phyloP scores from a whole-genome alignment of 1,139 yeast species.

The Hyphopichia pseudoburtonii region DNA sequence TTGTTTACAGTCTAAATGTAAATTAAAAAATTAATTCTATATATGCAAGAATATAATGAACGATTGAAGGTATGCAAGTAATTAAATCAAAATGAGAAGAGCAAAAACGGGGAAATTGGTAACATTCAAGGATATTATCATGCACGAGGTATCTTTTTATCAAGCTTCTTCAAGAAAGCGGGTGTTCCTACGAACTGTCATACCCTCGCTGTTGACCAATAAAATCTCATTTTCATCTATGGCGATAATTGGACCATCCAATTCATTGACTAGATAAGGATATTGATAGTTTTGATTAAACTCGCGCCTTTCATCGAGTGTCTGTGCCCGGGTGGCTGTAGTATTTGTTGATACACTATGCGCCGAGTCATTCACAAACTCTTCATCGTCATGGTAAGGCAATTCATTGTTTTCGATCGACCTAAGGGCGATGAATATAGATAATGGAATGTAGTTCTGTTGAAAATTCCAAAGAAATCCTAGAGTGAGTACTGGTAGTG shows the following conservation, averaged over 20 bases:
- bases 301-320: slow-evolving; percentile 71
- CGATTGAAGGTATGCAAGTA: too few species aligned
- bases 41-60: too few species aligned
- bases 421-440: slow-evolving; percentile 82
- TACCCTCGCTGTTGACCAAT: slow-evolving; percentile 60
- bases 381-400: slow-evolving; percentile 18
- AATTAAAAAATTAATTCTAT: too few species aligned
- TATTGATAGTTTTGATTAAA: slow-evolving; percentile 69
- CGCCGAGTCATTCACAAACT: slow-evolving; percentile 8
- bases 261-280: slow-evolving; percentile 63
- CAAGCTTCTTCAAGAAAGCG: slow-evolving; percentile 2
- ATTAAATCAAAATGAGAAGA: too few species aligned
- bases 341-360: slow-evolving; percentile 5
- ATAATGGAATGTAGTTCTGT: slow-evolving; percentile 74
- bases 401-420: slow-evolving; percentile 29
- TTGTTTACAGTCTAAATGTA: too few species aligned
- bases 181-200: slow-evolving; percentile 17
- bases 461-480: slow-evolving; percentile 79
- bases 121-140: too few species aligned
- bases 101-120: too few species aligned
- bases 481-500: slow-evolving; percentile 69
- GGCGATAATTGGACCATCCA: slow-evolving; percentile 83
- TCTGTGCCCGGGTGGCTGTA: slow-evolving; percentile 20
- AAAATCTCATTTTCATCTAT: slow-evolving; percentile 64
- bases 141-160: too few species aligned